Evolutionary conservation across 495 filamentous ascomycete species (phyloP).

Genomic region (Venustampulla echinocandica): DNA sequence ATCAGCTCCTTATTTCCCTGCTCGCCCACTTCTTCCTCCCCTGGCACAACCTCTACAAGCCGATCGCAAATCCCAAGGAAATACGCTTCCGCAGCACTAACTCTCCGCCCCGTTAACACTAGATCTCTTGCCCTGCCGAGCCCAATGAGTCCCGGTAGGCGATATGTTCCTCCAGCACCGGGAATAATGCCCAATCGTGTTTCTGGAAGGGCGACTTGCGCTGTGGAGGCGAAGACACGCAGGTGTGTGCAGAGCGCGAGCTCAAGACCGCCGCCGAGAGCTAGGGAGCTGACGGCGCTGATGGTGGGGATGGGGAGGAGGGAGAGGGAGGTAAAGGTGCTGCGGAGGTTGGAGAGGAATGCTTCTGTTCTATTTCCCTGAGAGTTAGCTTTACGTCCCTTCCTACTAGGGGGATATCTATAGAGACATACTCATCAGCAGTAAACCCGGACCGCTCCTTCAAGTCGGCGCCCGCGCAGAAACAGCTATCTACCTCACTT

Average conservation of each 20-base stretch:
- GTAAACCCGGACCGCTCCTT: conserved; percentile 77
- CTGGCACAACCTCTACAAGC: conserved; percentile 60
- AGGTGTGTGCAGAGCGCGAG: conserved; percentile 79
- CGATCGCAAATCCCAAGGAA: conserved; percentile 77
- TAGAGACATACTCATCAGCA: conserved; percentile 48
- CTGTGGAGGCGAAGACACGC: conserved; percentile 67
- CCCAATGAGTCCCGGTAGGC: conserved; percentile 72
- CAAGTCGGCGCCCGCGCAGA: conserved; percentile 91
- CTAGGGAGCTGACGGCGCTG: conserved; percentile 66
- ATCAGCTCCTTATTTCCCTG: conserved; percentile 29
- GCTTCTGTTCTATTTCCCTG: conserved; percentile 47
- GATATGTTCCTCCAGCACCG: conserved; percentile 85
- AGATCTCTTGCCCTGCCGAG: conserved; percentile 67
- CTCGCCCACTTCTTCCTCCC: conserved; percentile 34
- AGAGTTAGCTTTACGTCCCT: neutral
- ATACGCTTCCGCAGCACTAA: conserved; percentile 71
- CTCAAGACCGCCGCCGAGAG: conserved; percentile 88
- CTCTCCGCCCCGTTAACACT: conserved; percentile 74
- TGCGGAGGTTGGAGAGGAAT: conserved; percentile 69
- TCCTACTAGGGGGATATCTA: neutral
- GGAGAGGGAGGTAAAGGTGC: conserved; percentile 58
- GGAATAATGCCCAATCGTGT: conserved; percentile 89
- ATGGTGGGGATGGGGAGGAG: conserved; percentile 80
- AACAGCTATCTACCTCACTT: conserved; percentile 67
- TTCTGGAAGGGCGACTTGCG: conserved; percentile 76